Base-by-base conservation (phyloP, 2,329 filamentous ascomycete species). In the Clonostachys sp. region DNA sequence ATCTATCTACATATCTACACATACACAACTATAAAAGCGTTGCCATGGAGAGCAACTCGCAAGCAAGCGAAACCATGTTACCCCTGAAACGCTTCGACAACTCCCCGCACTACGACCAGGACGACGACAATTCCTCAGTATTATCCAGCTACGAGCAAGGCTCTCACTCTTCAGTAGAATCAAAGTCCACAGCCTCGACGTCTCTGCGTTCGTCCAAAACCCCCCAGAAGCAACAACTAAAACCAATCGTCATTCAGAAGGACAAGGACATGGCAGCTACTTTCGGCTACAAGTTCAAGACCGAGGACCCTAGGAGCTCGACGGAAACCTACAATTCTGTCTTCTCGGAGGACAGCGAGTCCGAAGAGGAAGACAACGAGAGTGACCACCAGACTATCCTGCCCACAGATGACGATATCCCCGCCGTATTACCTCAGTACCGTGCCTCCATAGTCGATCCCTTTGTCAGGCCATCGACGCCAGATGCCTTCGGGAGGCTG, bases 321-420 rank as follows among this genome's bases (percentile, higher is more conserved):
- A 76, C 83, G 55, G 86, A 89, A 51, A 95, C 91, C 2, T 95
- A 91, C 64, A 82, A 84, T 57, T 96, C 91, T 6, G 87, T 84
- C 4, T 71, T 80, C 56, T 71, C 52, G 63, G 69, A 52, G 13
- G 17, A 18, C 5, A 52, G 50, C 13, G 55, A 57, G n/a, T 44
- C 62, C 30, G 51, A 51, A 12, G 55, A 57, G n/a, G 44, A 61
- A 20, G 51, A 53, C 45, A 47, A 65, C 47, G 53, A 54, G 33
- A 55, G 55, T 34, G 51, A 58, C 6, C 48, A 44, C 12, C 34
- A 41, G 3, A 65, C 67, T 12, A 59, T 50, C 49, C 45, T 62
- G 46, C 50, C 50, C 30, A 52, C 54, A 44, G 55, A 57, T 17
- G 57, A 57, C 36, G 63, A 64, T 48, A 80, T 80, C 48, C 76